Evolutionary conservation across 495 filamentous ascomycete species (phyloP).

Genomic region (Annulohypoxylon moriforme): DNA sequence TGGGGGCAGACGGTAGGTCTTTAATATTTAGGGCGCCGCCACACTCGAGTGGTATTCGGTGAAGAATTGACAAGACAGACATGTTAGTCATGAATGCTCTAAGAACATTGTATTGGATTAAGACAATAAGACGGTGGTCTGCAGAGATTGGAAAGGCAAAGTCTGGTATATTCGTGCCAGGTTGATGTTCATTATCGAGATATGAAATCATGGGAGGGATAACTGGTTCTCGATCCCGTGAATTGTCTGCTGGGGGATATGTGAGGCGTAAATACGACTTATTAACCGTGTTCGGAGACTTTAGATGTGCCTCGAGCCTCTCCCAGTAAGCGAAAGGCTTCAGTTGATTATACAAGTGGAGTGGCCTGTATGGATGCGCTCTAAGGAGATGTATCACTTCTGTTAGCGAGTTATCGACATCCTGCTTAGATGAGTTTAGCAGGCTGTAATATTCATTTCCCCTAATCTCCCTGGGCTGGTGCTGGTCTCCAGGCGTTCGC

Average conservation of each 20-base stretch:
- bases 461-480: background rate
- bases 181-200: slow-evolving; percentile 13
- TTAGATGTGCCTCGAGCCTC: slow-evolving; percentile 3
- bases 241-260: background rate
- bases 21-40: slow-evolving; percentile 32
- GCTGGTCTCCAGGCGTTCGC: background rate
- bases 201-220: slow-evolving; percentile 46
- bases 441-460: background rate
- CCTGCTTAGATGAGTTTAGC: background rate
- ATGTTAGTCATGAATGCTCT: slow-evolving; percentile 50
- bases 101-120: slow-evolving; percentile 55
- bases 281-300: background rate
- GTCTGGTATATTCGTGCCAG: slow-evolving; percentile 12
- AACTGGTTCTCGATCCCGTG: background rate
- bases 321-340: slow-evolving; percentile 30
- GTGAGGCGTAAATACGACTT: background rate
- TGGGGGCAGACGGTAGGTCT: slow-evolving; percentile 30
- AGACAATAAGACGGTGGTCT: slow-evolving; percentile 48
- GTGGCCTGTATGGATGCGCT: background rate
- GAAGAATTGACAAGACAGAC: slow-evolving; percentile 41
- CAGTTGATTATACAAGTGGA: slow-evolving; percentile 1
- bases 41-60: slow-evolving; percentile 45
- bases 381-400: slow-evolving; percentile 16
- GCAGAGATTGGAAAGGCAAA: slow-evolving; percentile 50
- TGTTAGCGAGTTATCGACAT: background rate